phyloP scores from a whole-genome alignment of 2,329 filamentous ascomycete genomes.

The Incumbomyces delicatus region DNA sequence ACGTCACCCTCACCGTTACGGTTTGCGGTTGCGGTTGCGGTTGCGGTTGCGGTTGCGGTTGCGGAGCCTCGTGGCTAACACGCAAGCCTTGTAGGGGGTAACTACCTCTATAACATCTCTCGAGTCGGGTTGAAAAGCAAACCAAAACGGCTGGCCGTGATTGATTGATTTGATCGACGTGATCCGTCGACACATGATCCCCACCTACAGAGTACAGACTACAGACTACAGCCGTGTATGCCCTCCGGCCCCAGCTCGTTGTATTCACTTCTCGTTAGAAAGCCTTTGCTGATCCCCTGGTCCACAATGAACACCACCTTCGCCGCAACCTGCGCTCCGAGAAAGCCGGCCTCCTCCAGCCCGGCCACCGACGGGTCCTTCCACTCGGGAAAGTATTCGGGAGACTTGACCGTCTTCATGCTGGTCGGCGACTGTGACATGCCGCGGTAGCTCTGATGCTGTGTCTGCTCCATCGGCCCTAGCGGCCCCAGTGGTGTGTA shows the following conservation, averaged over 20 bases:
- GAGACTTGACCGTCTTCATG: conserved; percentile 67
- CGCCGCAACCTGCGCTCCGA: conserved; percentile 79
- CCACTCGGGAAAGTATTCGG: conserved; percentile 86
- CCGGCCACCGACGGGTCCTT: conserved; percentile 55
- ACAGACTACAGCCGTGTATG: conserved; percentile 48
- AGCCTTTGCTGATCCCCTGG: conserved; percentile 56
- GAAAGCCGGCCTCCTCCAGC: conserved; percentile 72
- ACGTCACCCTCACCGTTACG: no score
- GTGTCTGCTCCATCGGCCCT: conserved; percentile 21
- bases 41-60: no score
- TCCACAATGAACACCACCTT: conserved; percentile 63
- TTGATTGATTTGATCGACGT: no score
- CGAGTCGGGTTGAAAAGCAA: no score
- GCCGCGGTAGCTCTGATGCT: conserved; percentile 48
- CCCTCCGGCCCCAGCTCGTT: conserved; percentile 56
- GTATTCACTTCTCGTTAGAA: conserved; percentile 58
- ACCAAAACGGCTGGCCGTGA: no score
- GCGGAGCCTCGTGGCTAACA: no score
- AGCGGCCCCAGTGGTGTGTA: conserved; percentile 15
- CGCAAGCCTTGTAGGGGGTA: no score
- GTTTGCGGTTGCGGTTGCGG: no score
- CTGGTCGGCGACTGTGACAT: conserved; percentile 70
- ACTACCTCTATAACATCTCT: no score
- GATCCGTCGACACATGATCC: no score
- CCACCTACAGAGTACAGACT: conserved; percentile 7